Evolutionary conservation across 768 basidiomycete genomes (phyloP).

Genomic region (Russula brevipes): DNA sequence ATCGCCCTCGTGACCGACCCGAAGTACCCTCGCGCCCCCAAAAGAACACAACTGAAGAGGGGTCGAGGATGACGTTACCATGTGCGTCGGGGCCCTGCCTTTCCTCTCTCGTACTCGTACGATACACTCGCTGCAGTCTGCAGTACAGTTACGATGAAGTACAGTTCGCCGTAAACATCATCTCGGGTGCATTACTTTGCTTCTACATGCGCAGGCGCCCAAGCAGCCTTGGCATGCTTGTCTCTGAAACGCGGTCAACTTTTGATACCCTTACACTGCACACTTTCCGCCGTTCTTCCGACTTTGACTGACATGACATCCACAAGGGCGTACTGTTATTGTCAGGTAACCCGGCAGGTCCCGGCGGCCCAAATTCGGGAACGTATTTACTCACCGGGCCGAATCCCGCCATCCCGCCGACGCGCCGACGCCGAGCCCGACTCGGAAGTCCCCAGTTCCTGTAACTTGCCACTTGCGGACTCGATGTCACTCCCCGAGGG

Average conservation of each 20-base stretch:
- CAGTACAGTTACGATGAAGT: neutral
- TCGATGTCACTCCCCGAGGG: neutral
- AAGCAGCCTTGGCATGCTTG: neutral
- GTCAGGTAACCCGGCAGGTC: no score
- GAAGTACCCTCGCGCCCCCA: neutral
- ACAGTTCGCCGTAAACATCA: neutral
- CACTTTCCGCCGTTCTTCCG: neutral
- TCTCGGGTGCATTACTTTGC: neutral
- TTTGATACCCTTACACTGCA: no score
- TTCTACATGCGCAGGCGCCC: neutral
- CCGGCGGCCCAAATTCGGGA: neutral
- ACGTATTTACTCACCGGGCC: conserved; percentile 3
- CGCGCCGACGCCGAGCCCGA: neutral
- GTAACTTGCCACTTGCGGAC: conserved; percentile 1
- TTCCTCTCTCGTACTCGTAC: neutral
- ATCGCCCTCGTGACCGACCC: neutral
- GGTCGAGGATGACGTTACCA: neutral
- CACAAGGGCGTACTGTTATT: no score
- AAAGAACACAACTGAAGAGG: neutral
- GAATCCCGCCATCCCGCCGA: neutral
- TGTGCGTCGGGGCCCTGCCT: neutral
- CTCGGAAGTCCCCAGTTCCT: neutral
- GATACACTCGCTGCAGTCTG: neutral
- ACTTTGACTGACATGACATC: neutral
- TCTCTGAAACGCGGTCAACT: neutral